Evolutionary conservation across 176 grass and related monocot species (phyloP).

Genomic region (Triticum urartu): DNA sequence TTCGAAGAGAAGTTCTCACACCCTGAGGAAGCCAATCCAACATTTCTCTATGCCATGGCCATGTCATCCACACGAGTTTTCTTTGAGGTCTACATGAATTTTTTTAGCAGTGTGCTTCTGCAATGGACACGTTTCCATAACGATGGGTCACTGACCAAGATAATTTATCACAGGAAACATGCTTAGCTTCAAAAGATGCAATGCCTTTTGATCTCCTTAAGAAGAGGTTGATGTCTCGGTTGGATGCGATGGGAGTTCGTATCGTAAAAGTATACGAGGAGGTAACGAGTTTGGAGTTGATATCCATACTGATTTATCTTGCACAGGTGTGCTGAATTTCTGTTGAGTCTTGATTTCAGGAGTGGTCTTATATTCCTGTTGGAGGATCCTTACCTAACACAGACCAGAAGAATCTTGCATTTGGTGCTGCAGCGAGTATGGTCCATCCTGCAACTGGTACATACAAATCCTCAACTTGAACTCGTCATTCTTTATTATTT

Average conservation of each 20-base stretch:
- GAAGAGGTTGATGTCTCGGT: slow-evolving; percentile 81
- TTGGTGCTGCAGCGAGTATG: slow-evolving; percentile 99
- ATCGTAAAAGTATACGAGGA: slow-evolving; percentile 80
- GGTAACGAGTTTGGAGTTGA: slow-evolving; percentile 37
- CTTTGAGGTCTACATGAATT: slow-evolving; percentile 62
- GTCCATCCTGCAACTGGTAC: slow-evolving; percentile 97
- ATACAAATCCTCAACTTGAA: neutral
- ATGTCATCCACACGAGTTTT: slow-evolving; percentile 87
- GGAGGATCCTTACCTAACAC: slow-evolving; percentile 96
- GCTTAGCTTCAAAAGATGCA: slow-evolving; percentile 95
- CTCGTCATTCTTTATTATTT: neutral
- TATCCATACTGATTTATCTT: slow-evolving; percentile 24
- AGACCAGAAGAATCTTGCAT: slow-evolving; percentile 95
- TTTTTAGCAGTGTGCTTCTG: neutral
- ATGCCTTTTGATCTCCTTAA: slow-evolving; percentile 98
- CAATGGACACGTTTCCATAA: neutral
- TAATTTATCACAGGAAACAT: slow-evolving; percentile 76
- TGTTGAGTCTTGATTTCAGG: slow-evolving; percentile 43
- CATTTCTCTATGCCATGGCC: slow-evolving; percentile 99
- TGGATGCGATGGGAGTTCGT: slow-evolving; percentile 81
- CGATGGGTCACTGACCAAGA: slow-evolving; percentile 15
- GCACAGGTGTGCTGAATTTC: neutral
- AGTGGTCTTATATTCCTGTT: slow-evolving; percentile 99
- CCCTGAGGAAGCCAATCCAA: slow-evolving; percentile 69
- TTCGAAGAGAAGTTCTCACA: slow-evolving; percentile 58